Base-by-base conservation (phyloP, 768 basidiomycete species). In the Dendrothele bispora region DNA sequence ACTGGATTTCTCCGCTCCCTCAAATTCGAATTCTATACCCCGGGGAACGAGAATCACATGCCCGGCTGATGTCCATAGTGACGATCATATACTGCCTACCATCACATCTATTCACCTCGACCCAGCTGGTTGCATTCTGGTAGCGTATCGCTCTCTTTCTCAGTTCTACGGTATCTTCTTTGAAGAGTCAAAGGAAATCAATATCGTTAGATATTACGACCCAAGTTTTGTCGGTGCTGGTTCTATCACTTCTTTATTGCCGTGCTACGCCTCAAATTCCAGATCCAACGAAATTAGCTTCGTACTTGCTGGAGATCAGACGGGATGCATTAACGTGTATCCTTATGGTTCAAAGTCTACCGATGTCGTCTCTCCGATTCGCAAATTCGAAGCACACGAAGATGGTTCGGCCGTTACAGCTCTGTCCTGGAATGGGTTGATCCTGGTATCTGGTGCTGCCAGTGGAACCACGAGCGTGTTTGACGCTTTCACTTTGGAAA, bases 281-380 rank as follows among this genome's bases (percentile, higher is more conserved):
- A 53, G 66, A 29, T 40, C 52, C 21, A 51, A 53, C 18, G 70
- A 77, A 42, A 55, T 59, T 10, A 77, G 71, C 56, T 79, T 88
- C 58, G 62, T 90, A 26, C 55, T 90, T 7, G 69, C 67, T 2
- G 89, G 90, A 2, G 85, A 91, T 58, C 65, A 69, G 20, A 68
- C 87, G 21, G 89, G 89, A 1, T 80, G 71, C 34, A 63, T 90
- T 36, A 79, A 72, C 46, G 64, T 88, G 4, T 89, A 84, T 56
- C 71, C 78, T 28, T 86, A 79, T 77, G 10, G 17, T 59, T 5
- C 43, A 46, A 15, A 44, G 2, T 47, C 42, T 4, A 22, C 30
- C 49, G 38, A 49, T 63, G 25, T 57, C 32, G 37, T 72, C 21
- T 41, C 44, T 14, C 76, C 82, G 1, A 51, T 66, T 4, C 68